Evolutionary conservation across 2,329 filamentous ascomycete genomes (phyloP).

Genomic region (Chaetomium strumarium): DNA sequence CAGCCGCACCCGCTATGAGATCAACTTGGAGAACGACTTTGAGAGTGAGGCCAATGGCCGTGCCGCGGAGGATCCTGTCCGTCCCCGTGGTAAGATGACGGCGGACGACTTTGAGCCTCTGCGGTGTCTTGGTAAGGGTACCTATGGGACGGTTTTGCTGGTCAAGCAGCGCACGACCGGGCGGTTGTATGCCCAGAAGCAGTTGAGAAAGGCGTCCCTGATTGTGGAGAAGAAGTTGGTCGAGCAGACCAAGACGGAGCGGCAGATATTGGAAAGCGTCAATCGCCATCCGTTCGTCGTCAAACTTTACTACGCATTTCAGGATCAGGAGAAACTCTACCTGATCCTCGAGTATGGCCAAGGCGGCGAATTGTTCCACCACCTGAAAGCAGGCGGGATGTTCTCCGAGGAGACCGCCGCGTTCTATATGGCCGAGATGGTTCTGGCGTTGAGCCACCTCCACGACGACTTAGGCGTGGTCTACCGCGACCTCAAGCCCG

Average conservation of each 20-base stretch:
- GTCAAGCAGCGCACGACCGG: conserved; percentile 87
- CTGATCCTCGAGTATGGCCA: conserved; percentile 96
- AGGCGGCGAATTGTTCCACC: conserved; percentile 94
- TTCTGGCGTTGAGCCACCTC: conserved; percentile 86
- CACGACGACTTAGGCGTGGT: conserved; percentile 90
- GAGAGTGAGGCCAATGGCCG: conserved; percentile 58
- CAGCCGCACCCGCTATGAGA: conserved; percentile 72
- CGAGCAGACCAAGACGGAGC: conserved; percentile 96
- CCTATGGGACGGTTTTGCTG: conserved; percentile 89
- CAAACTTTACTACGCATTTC: conserved; percentile 96
- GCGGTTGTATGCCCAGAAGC: conserved; percentile 92
- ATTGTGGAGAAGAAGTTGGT: conserved; percentile 93
- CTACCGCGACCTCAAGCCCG: conserved; percentile 94
- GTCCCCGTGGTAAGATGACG: conserved; percentile 73
- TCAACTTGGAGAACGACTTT: conserved; percentile 79
- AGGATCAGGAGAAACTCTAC: conserved; percentile 96
- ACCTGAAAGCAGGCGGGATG: conserved; percentile 91
- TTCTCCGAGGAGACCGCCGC: conserved; percentile 83
- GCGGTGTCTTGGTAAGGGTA: conserved; percentile 90
- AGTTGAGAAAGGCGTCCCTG: conserved; percentile 94
- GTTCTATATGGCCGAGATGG: conserved; percentile 99
- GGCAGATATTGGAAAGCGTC: conserved; percentile 88
- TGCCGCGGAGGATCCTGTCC: conserved; percentile 48
- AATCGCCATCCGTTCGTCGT: conserved; percentile 97
- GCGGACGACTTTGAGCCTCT: conserved; percentile 85